phyloP scores from a whole-genome alignment of 2,329 filamentous ascomycete species.

The Penicillium sp. region DNA sequence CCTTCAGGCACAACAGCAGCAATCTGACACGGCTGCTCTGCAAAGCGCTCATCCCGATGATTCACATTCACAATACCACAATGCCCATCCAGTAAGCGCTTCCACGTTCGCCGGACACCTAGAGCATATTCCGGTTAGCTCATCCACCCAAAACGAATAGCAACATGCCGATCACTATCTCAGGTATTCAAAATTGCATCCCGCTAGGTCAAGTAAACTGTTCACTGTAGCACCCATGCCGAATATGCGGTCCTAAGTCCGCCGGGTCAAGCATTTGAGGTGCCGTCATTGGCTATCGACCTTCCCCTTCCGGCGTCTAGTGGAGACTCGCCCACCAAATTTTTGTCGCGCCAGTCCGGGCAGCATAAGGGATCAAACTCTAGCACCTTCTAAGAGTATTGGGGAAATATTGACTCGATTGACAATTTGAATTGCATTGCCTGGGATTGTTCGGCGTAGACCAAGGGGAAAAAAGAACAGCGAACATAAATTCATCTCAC shows the following conservation, averaged over 20 bases:
- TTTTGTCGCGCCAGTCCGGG: conserved; percentile 1
- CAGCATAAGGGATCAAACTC: background rate
- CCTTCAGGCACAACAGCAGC: conserved; percentile 76
- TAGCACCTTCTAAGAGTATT: background rate
- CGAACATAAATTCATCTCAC: conserved; percentile 15
- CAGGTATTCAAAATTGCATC: background rate
- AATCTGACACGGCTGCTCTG: conserved; percentile 75
- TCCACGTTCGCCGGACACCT: conserved; percentile 76
- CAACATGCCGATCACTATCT: background rate
- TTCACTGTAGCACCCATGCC: background rate
- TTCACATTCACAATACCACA: conserved; percentile 77
- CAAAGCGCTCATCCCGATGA: conserved; percentile 63
- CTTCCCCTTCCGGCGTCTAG: conserved; percentile 33
- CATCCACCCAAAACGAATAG: background rate
- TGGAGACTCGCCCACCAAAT: conserved; percentile 25
- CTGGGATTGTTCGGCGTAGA: background rate
- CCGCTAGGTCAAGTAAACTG: background rate
- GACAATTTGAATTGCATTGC: background rate
- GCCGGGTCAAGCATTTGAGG: background rate
- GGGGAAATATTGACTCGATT: background rate
- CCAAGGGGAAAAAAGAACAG: background rate
- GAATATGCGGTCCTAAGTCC: background rate
- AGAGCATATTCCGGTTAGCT: background rate
- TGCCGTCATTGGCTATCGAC: conserved; percentile 27
- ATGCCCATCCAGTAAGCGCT: conserved; percentile 72